A percentile compares a stretch with the other conserved stretches of the same genome.
Conservation (phyloP, 306 rosid genomes). For the Ziziphus jujuba region DNA sequence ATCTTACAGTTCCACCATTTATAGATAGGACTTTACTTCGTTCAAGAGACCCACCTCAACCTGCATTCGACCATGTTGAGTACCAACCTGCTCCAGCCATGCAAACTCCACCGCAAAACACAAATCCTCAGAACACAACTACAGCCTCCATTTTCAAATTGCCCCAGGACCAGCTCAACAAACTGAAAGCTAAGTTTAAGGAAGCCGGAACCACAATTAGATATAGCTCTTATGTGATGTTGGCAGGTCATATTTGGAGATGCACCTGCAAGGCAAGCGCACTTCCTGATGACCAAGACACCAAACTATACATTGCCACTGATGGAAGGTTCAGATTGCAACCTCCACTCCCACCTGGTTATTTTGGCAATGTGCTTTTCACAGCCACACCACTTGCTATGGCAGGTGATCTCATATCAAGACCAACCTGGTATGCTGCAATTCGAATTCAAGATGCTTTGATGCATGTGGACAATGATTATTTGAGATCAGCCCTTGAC, state of each 20-base stretch:
- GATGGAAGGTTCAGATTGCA: constrained; percentile 81
- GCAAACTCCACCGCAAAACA: constrained; percentile 38
- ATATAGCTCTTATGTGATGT: constrained; percentile 83
- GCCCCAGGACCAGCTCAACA: constrained; percentile 56
- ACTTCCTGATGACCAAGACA: constrained; percentile 68
- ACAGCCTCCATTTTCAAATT: constrained; percentile 63
- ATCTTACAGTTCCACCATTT: constrained; percentile 65
- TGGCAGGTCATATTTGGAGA: constrained; percentile 85
- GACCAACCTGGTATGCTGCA: constrained; percentile 84
- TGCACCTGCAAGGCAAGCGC: constrained; percentile 63
- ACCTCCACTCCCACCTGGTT: constrained; percentile 81
- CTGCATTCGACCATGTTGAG: constrained; percentile 70
- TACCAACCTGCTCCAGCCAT: constrained; percentile 75
- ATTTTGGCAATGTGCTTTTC: constrained; percentile 87
- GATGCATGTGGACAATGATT: constrained; percentile 60
- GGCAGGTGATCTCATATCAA: constrained; percentile 67
- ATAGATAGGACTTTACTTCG: constrained; percentile 72
- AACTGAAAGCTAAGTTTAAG: constrained; percentile 62
- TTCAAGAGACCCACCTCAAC: constrained; percentile 71
- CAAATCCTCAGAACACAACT: constrained; percentile 24
- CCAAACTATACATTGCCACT: constrained; percentile 76
- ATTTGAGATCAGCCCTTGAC: constrained; percentile 81
- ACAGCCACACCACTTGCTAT: constrained; percentile 69
- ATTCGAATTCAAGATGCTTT: constrained; percentile 67
- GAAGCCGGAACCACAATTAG: constrained; percentile 57